Percentiles rank a stretch among this genome's conserved stretches.
These are phyloP conservation scores for Teratosphaeria pseudoeucalypti DNA, from an alignment of 2,329 filamentous ascomycete genomes.

Conservation along the genomic window DNA sequence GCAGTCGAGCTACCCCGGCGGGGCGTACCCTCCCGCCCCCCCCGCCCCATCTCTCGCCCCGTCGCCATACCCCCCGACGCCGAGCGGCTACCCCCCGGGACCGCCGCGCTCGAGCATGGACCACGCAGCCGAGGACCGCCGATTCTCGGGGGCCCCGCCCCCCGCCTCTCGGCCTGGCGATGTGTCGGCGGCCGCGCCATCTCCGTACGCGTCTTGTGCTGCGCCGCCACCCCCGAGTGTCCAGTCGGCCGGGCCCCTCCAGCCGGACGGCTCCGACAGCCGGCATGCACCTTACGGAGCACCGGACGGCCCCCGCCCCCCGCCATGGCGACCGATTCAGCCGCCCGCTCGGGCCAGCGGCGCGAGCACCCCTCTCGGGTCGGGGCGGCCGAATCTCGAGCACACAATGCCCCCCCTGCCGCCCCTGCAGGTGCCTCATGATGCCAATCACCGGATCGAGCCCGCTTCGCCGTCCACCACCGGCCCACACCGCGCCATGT, in stretches of 20 bases:
- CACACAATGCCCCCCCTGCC: slow-evolving; percentile 24
- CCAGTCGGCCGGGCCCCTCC: slow-evolving; percentile 11
- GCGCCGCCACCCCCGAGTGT: slow-evolving; percentile 21
- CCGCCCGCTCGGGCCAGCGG: slow-evolving; percentile 15
- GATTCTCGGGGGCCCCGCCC: slow-evolving; percentile 25
- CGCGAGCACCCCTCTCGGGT: slow-evolving; percentile 11
- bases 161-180: neutral
- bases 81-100: slow-evolving; percentile 12
- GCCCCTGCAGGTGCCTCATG: slow-evolving; percentile 29
- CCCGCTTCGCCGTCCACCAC: slow-evolving; percentile 36
- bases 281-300: slow-evolving; percentile 13
- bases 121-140: slow-evolving; percentile 20
- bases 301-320: slow-evolving; percentile 10
- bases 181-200: neutral
- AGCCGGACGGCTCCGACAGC: slow-evolving; percentile 5
- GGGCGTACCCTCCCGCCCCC: slow-evolving; percentile 25
- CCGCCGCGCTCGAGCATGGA: slow-evolving; percentile 23
- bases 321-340: slow-evolving; percentile 17
- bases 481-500: slow-evolving; percentile 19
- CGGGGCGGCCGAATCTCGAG: slow-evolving; percentile 15
- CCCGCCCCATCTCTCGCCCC: slow-evolving; percentile 24
- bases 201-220: slow-evolving; percentile 16
- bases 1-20: slow-evolving; percentile 29
- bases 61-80: slow-evolving; percentile 27
- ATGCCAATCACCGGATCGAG: slow-evolving; percentile 28